Conservation (phyloP, 345 rosid genomes). For the Dipteronia sinensis region DNA sequence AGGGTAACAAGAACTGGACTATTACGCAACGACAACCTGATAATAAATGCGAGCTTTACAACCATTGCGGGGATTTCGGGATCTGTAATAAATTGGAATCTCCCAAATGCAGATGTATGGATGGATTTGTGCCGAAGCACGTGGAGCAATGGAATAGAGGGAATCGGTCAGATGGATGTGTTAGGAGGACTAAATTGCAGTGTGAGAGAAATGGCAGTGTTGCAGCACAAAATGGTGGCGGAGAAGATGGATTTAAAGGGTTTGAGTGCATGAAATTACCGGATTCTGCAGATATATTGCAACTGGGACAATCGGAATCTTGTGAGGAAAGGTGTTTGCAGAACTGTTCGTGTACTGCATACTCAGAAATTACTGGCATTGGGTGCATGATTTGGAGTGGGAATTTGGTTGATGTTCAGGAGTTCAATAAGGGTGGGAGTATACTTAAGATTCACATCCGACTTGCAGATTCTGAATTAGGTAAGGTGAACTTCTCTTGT, state of each 20-base stretch:
- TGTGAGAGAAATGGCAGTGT: slow-evolving; percentile 27
- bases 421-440: slow-evolving; percentile 38
- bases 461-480: slow-evolving; percentile 60
- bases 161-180: slow-evolving; percentile 49
- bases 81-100: slow-evolving; percentile 38
- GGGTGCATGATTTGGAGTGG: slow-evolving; percentile 66
- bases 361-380: slow-evolving; percentile 36
- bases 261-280: slow-evolving; percentile 38
- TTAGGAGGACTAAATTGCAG: slow-evolving; percentile 28
- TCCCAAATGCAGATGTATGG: slow-evolving; percentile 53
- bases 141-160: slow-evolving; percentile 32
- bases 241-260: slow-evolving; percentile 33
- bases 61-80: slow-evolving; percentile 71
- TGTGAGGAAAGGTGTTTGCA: slow-evolving; percentile 24
- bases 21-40: slow-evolving; percentile 48
- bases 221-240: slow-evolving; percentile 15
- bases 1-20: slow-evolving; percentile 39
- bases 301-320: not conserved
- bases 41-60: slow-evolving; percentile 64
- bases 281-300: slow-evolving; percentile 27
- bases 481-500: slow-evolving; percentile 25
- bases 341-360: slow-evolving; percentile 72
- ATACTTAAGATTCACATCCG: slow-evolving; percentile 45
- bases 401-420: slow-evolving; percentile 56
- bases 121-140: slow-evolving; percentile 48